These are phyloP conservation scores for Lichtheimia hyalospora DNA, from an alignment of 371 early-diverging fungal genomes.

Conservation along the genomic window DNA sequence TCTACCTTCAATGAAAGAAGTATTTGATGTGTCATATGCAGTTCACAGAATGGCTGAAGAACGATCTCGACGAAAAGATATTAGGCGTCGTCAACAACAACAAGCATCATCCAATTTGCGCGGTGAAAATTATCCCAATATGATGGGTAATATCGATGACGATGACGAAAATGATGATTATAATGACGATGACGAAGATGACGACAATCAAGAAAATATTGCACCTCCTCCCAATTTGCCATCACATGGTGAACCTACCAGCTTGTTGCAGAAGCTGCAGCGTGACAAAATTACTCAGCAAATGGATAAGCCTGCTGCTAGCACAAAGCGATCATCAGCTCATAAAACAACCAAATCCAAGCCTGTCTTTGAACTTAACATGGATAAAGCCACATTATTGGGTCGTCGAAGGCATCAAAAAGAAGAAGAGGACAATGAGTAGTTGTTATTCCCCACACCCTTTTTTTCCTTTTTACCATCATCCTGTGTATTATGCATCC, in stretches of 20 bases:
- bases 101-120: conserved; percentile 1
- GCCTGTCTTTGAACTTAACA: conserved; percentile 49
- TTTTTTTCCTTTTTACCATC: no score
- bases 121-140: conserved; percentile 9
- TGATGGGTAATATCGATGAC: conserved; percentile 28
- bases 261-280: conserved; percentile 10
- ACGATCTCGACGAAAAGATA: conserved; percentile 25
- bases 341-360: conserved; percentile 5
- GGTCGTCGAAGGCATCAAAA: conserved; percentile 48
- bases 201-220: conserved; percentile 4
- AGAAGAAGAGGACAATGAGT: conserved; percentile 6
- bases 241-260: conserved; percentile 5
- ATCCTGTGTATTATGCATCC: no score
- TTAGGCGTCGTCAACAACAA: conserved; percentile 12
- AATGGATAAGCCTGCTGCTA: conserved; percentile 1
- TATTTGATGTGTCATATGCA: conserved; percentile 52
- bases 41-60: conserved; percentile 57
- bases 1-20: conserved; percentile 46
- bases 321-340: conserved; percentile 3
- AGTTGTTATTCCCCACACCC: no score
- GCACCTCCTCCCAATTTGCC: conserved; percentile 1
- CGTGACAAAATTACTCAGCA: conserved; percentile 11
- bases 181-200: conserved; percentile 21
- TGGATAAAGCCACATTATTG: conserved; percentile 58
- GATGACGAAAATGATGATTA: conserved; percentile 26